Conservation (phyloP, 768 basidiomycete species). For the Lactarius psammicola region DNA sequence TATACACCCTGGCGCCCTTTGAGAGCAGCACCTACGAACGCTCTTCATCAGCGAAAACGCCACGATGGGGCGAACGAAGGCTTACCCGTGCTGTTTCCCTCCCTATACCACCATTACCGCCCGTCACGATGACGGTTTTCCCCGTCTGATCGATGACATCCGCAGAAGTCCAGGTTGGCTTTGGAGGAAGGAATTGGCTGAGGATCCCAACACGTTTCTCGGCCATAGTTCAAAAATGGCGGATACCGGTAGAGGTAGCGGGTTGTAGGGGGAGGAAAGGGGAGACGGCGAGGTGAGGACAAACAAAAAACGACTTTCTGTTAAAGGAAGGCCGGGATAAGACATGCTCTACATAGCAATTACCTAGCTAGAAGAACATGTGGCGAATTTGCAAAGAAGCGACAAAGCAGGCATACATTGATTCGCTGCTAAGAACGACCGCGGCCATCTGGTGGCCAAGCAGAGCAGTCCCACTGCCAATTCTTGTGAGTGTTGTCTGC, state of each 20-base stretch:
- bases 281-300: not conserved
- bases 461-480: not conserved
- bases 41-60: not conserved
- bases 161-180: conserved; percentile 19
- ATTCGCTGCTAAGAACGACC: not conserved
- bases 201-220: not conserved
- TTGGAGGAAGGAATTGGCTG: conserved; percentile 16
- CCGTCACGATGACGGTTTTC: conserved; percentile 20
- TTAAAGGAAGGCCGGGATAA: not conserved
- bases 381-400: not conserved
- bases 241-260: not conserved
- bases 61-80: not conserved
- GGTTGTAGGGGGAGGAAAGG: not conserved
- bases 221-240: not conserved
- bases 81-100: conserved; percentile 25
- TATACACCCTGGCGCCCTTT: conserved; percentile 27
- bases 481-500: not conserved
- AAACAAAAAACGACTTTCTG: not conserved
- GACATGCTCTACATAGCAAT: not conserved
- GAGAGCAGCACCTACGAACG: conserved; percentile 16
- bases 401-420: not conserved
- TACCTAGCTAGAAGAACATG: not conserved
- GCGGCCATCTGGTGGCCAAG: not conserved
- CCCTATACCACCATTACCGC: conserved; percentile 21
- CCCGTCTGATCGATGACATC: conserved; percentile 24